These are phyloP conservation scores for Dichotomocladium elegans DNA, from an alignment of 371 early-diverging fungal genomes.

Conservation along the genomic window DNA sequence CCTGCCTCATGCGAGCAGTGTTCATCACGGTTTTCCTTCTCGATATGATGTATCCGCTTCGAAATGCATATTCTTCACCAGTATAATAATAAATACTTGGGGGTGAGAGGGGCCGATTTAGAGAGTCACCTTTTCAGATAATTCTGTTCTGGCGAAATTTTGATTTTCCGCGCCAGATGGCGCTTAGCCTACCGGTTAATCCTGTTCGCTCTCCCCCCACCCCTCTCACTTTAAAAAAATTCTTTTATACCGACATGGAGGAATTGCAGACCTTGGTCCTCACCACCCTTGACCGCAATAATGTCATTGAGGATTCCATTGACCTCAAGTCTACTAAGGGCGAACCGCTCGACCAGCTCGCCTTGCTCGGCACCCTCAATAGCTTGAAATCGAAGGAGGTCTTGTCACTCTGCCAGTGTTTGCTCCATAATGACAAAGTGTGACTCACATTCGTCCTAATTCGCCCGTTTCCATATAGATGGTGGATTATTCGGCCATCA, in stretches of 20 bases:
- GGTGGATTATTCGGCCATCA: conserved; percentile 79
- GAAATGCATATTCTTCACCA: too few species aligned
- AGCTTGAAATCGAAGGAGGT: conserved; percentile 86
- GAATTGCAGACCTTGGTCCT: conserved; percentile 71
- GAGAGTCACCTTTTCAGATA: too few species aligned
- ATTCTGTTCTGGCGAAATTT: too few species aligned
- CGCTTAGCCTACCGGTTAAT: too few species aligned
- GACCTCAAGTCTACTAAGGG: conserved; percentile 54
- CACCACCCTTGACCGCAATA: conserved; percentile 60
- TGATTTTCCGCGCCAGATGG: too few species aligned
- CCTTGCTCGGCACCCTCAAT: conserved; percentile 82
- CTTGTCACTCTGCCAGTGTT: conserved; percentile 8
- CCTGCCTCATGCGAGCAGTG: too few species aligned
- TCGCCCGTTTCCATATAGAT: conserved; percentile 64
- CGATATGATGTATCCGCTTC: too few species aligned
- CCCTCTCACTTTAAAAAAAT: too few species aligned
- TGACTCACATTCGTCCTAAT: background rate
- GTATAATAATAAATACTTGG: too few species aligned
- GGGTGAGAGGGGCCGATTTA: too few species aligned
- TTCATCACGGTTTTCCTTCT: too few species aligned
- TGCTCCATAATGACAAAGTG: background rate
- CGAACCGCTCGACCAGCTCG: conserved; percentile 60
- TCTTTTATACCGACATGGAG: conserved; percentile 24
- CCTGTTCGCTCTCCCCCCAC: too few species aligned
- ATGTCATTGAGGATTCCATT: conserved; percentile 61